Evolutionary conservation across 2,329 filamentous ascomycete genomes (phyloP), one percentile per base, ranked within the genome.

Genomic region (Verticillium nonalfalfae): DNA sequence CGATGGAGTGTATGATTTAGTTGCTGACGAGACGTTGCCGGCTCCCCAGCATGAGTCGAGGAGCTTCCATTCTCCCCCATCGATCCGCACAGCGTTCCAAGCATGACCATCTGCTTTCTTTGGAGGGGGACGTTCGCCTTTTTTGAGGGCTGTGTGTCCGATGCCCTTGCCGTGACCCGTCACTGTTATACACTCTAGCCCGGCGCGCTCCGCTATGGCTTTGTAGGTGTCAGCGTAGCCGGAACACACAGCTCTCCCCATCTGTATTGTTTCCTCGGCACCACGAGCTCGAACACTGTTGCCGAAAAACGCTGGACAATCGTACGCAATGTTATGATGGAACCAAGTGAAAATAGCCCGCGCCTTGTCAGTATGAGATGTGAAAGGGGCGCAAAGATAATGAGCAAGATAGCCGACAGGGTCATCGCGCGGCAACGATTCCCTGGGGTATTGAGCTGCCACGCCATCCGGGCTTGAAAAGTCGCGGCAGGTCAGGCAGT

Each of bases 41-140:
- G 94, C 91, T 45, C 95, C 95, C 95, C 95, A 99, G 72, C 94
- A 98, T 0, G 90, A 76, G 70, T 99, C 95, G 57, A 98, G 77
- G 1, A 98, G 82, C 75, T 97, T 97, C 94, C 94, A 98, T 66
- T 87, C 85, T 2, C 91, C 91, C 33, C 87, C 85, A 68, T 98
- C 94, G 62, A 98, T 92, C 59, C 86, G 84, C 7, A 97, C 91
- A 0, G 90, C 93, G 70, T 97, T 97, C 95, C 95, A 97, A 0
- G 95, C 94, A 74, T 98, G 94, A 1, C 85, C 84, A 5, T 76
- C 81, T 0, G 84, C 76, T 59, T 87, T 78, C 21, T 81, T 83
- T 0, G 85, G 82, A 2, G 93, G 93, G 0, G 89, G 72, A 0
- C 83, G 78, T 59, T 90, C 80, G 3, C 90, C 90, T 0, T 86